Base-by-base conservation (phyloP, 2,329 filamentous ascomycete genomes). In the Monosporascus sp. region DNA sequence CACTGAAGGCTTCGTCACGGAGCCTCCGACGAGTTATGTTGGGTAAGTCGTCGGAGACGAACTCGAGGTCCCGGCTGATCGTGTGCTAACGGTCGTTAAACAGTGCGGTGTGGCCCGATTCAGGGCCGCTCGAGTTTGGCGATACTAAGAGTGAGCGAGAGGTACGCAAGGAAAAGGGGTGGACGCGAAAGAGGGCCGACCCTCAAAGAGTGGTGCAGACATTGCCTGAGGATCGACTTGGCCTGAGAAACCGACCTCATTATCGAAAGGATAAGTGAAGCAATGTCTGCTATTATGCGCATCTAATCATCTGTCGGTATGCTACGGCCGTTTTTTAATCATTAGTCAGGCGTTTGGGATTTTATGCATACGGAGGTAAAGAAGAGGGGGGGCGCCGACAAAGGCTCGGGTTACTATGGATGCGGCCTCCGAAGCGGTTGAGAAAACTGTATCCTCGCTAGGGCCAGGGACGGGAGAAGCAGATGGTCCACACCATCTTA, bases 1-100 rank as follows among this genome's bases (percentile, higher is more conserved):
- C n/a, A 63, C 59, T 3, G 54, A 61, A 1, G 65, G 66, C 3
- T 66, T 67, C 50, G 44, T 63, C 22, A 69, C 66, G 2, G 58
- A 61, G 6, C 65, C 66, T 17, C 63, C 65, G 28, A 65, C 64
- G 2, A 48, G 40, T 2, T 67, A 63, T 40, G 52, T 54, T 3
- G 64, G 65, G 65, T 66, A 52, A 62, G 63, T 60, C 28, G 37
- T 18, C 7, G n/a, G 3, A 14, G 8, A 20, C 11, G 31, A 35
- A 35, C 31, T 35, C 31, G 31, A 5, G 31, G 11, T 14, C 31
- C 31, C 31, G 31, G 31, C 14, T 35, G 31, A 5, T 35, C 9
- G 31, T 35, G 31, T 14, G 11, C 11, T 35, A 35, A 35, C 31
- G 31, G 31, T 46, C 14, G 7, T 17, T 46, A 22, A 26, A 46